Evolutionary conservation across 2,329 filamentous ascomycete species (phyloP), one percentile per base, ranked within the genome.

Genomic region (Penicillium oxalicum): DNA sequence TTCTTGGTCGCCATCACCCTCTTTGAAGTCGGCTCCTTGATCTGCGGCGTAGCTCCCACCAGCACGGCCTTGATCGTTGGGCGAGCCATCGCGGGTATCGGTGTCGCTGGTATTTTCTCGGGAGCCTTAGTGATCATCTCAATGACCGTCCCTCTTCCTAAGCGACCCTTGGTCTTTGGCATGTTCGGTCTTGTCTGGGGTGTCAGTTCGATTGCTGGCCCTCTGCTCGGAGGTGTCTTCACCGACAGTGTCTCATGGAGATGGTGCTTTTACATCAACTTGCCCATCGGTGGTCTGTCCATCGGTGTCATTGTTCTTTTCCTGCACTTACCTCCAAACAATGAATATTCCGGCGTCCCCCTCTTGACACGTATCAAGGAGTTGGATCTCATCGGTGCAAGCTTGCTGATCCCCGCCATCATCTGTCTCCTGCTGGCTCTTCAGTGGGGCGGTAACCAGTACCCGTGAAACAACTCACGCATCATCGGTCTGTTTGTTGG

Each of bases 101-200:
- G 68, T 5, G 61, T 59, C n/a, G 66, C 64, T 0, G 67, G 68
- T 4, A 65, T 70, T 38, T 61, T 66, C 42, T 64, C 64, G 11
- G 63, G 63, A 8, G 56, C 56, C 1, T 42, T 64, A 37, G 50
- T 61, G n/a, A 58, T 61, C 38, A 57, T 70, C 40, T 59, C 66
- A 2, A 37, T 44, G 40, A 61, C 60, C 6, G 73, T 82, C 40
- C 79, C 80, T 3, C 70, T 83, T 4, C 64, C 73, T 5, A 77
- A 79, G 57, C 70, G 79, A 13, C 28, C 79, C 75, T 54, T 66
- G 3, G 61, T 64, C 12, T 66, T 66, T 34, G 66, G 63, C 5
- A 61, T 80, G 44, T 72, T 81, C 38, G 77, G 76, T 9, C 76
- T 72, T 49, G 78, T 81, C 70, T 82, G 76, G 67, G 80, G 79